Base-by-base conservation (phyloP, 495 filamentous ascomycete species). In the Penicillium mononematosum region DNA sequence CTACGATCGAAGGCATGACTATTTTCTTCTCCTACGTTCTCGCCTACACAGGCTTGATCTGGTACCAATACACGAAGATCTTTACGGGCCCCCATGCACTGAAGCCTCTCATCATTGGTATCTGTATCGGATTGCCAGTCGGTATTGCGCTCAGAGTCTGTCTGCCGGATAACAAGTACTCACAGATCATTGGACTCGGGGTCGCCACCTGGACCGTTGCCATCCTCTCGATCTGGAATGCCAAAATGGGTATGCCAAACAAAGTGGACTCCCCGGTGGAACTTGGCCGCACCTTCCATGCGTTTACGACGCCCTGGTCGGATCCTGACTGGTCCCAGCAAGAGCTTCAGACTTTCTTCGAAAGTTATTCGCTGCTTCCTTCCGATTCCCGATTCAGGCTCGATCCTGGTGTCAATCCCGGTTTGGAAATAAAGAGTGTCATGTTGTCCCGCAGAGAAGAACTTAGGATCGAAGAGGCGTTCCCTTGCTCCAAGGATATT, bases 1-100 rank as follows among this genome's bases (percentile, higher is more conserved):
- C 60, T 27, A 55, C 64, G 5, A 6, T 63, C 7, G 56, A 76
- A 42, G 75, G 75, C 6, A 74, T 77, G 61, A 72, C 75, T 47
- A 76, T 83, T 61, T 85, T 80, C 63, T 70, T 79, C 14, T 52
- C 76, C 5, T 84, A 85, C 51, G 69, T 84, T 3, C 66, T 75
- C 17, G 73, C 83, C 32, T 85, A 85, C 63, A 80, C 80, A 11
- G 83, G 83, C 27, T 67, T 85, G 48, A 72, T 84, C 38, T 82
- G 80, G 72, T 84, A 84, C 56, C 81, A 85, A 63, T 85, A 83
- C 66, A 84, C 81, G 58, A 81, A 81, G 53, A 82, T 85, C 46
- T 85, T 84, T 63, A 73, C 78, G 16, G 82, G 81, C 1, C 76
- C 79, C 14, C 72, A 81, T 45, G 81, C 80, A 1, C 64, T 83